A percentile compares a stretch with the other conserved stretches of the same genome.
phyloP scores from a whole-genome alignment of 306 rosid genomes.

The Neltuma alba region DNA sequence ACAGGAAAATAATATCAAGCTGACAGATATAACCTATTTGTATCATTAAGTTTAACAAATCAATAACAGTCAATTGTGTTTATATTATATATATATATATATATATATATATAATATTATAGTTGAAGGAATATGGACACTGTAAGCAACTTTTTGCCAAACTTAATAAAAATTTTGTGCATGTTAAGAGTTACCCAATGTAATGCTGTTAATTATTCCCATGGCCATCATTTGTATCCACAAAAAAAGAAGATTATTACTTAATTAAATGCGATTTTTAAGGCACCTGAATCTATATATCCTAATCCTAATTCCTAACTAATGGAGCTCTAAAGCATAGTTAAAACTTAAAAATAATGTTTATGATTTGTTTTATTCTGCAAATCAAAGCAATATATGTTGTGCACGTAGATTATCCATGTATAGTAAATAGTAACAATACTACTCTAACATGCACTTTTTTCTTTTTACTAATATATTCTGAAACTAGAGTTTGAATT shows the following conservation, averaged over 20 bases:
- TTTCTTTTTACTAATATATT: no score
- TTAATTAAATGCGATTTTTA: background rate
- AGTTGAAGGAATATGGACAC: background rate
- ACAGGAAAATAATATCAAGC: background rate
- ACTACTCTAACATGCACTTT: background rate
- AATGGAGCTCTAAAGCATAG: background rate
- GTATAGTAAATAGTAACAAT: no score
- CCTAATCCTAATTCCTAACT: background rate
- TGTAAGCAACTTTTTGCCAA: background rate
- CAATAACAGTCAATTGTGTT: background rate
- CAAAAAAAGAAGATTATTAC: background rate
- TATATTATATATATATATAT: no score
- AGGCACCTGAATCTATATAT: background rate
- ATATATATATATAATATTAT: no score
- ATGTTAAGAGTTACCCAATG: background rate
- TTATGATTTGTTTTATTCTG: background rate
- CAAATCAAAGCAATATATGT: no score
- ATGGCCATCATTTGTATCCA: background rate
- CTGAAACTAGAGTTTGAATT: background rate
- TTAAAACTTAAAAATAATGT: no score
- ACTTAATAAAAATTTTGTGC: no score
- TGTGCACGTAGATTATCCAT: background rate
- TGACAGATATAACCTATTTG: background rate
- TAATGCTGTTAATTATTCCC: background rate
- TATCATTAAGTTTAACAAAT: no score